phyloP scores from a whole-genome alignment of 345 rosid species.

The Microthlaspi erraticum region DNA sequence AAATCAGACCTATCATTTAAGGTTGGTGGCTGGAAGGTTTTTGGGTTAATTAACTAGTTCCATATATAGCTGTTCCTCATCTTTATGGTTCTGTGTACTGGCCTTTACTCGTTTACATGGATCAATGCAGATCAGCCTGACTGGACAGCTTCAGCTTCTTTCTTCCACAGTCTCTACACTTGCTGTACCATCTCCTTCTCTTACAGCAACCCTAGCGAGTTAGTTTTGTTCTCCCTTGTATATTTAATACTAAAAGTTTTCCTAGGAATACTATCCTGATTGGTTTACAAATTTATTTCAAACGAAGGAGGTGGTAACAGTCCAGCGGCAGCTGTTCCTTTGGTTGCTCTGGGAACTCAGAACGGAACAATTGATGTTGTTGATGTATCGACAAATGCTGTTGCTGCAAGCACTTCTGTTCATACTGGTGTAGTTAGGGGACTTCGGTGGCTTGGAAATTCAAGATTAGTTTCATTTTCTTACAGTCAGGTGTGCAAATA shows the following conservation, averaged over 20 bases:
- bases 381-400: constrained; percentile 94
- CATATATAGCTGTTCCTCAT: constrained; percentile 23
- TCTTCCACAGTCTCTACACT: constrained; percentile 91
- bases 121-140: constrained; percentile 71
- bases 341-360: constrained; percentile 98
- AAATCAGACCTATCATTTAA: constrained; percentile 60
- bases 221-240: constrained; percentile 52
- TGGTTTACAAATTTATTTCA: constrained; percentile 42
- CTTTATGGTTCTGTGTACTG: constrained; percentile 31
- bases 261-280: constrained; percentile 19
- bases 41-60: constrained; percentile 23
- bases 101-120: constrained; percentile 33
- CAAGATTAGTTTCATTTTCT: constrained; percentile 93
- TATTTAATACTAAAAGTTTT: constrained; percentile 7
- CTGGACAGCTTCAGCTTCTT: constrained; percentile 94
- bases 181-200: constrained; percentile 94
- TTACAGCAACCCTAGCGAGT: constrained; percentile 95
- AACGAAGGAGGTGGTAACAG: constrained; percentile 84
- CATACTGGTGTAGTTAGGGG: constrained; percentile 84
- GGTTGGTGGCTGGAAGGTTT: constrained; percentile 54
- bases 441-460: constrained; percentile 96
- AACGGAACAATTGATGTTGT: constrained; percentile 84
- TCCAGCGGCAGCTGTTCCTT: constrained; percentile 94
- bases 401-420: constrained; percentile 82
- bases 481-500: constrained; percentile 63